Base-by-base conservation (phyloP, 768 basidiomycete species). In the Paxillus rubicundulus region DNA sequence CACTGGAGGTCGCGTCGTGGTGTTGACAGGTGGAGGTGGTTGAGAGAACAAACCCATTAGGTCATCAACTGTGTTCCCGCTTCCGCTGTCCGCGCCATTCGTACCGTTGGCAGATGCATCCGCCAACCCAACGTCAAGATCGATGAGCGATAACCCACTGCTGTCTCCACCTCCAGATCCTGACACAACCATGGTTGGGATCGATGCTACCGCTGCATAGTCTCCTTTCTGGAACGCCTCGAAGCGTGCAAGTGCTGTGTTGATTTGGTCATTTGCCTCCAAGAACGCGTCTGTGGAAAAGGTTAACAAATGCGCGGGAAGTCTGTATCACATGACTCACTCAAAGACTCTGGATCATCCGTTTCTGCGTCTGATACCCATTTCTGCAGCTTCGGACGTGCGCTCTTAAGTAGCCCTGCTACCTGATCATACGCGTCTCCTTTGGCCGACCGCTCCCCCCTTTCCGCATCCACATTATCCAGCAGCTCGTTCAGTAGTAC, bases 371-470 rank as follows among this genome's bases (percentile, higher is more conserved):
- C 93, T 9, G 89, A 91, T 52, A 98, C 90, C 96, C 97, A 98
- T 63, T 93, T 96, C 70, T 99, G 97, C 41, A 98, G 81, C 74
- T 89, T 98, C 0, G 97, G 97, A 43, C 94, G 81, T 2, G 95
- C 94, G 41, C 80, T 79, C 27, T 75, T 77, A 13, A 97, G 81
- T 36, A 96, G 85, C 1, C 82, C 73, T 0, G 96, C 89, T 2
- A 98, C 93, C 86, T 99, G 97, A 72, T 97, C 90, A 61, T 98
- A 99, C 2, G 84, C 94, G 68, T 99, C 97, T 4, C 97, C 96
- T 32, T 81, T 74, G 32, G 83, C 92, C 61, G 95, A 91, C 53
- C 74, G 77, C 72, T 98, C 95, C 3, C 89, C 82, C 38, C 80
- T 77, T 45, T 74, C 70, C 9, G 72, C 74, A 52, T 91, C 87